phyloP scores from a whole-genome alignment of 2,329 filamentous ascomycete species.

The Mycosphaerella sp. region DNA sequence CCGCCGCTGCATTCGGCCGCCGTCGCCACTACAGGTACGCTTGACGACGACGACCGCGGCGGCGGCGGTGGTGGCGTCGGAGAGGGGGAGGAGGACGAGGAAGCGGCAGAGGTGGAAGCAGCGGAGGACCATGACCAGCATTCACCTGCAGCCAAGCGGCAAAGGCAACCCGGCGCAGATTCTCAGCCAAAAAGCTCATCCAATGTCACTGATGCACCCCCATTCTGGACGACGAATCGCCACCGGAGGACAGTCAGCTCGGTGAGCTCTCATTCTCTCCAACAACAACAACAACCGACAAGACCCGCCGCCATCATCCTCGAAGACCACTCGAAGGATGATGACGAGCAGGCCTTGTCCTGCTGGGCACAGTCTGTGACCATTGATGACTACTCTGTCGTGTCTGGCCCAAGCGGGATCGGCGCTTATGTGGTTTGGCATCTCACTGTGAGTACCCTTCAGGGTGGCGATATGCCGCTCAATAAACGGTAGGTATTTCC shows the following conservation, averaged over 20 bases:
- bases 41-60: no score
- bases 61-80: no score
- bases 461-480: slow-evolving; percentile 41
- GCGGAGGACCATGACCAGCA: background rate
- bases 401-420: slow-evolving; percentile 52
- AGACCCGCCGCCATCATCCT: slow-evolving; percentile 47
- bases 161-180: slow-evolving; percentile 1
- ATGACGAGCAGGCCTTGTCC: slow-evolving; percentile 50
- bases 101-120: background rate
- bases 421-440: slow-evolving; percentile 98
- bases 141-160: slow-evolving; percentile 4
- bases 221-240: slow-evolving; percentile 40
- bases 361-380: slow-evolving; percentile 58
- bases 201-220: slow-evolving; percentile 34
- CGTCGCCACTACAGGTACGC: background rate
- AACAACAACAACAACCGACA: slow-evolving; percentile 21
- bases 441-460: slow-evolving; percentile 77
- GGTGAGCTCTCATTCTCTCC: slow-evolving; percentile 32
- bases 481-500: slow-evolving; percentile 50
- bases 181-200: slow-evolving; percentile 1
- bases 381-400: slow-evolving; percentile 57
- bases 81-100: no score
- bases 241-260: slow-evolving; percentile 37
- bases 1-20: slow-evolving; percentile 9
- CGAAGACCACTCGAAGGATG: slow-evolving; percentile 58